phyloP scores from a whole-genome alignment of 345 rosid species.

The Melastoma malabathricum region DNA sequence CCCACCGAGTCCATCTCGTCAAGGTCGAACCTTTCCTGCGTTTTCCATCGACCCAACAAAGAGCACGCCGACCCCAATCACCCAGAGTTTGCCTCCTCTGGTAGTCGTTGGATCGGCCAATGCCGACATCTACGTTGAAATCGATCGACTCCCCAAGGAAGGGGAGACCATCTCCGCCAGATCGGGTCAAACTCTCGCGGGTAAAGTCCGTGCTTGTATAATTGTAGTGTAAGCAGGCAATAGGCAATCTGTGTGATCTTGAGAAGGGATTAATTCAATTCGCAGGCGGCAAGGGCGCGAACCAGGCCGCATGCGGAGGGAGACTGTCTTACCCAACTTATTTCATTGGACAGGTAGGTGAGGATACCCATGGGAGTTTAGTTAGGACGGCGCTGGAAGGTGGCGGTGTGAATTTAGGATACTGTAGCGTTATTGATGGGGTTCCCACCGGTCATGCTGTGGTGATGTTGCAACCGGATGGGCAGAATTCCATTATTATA shows the following conservation, averaged over 20 bases:
- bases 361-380: constrained; percentile 70
- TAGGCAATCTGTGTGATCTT: too few relatives aligned
- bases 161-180: constrained; percentile 83
- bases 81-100: constrained; percentile 33
- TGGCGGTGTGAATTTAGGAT: constrained; percentile 53
- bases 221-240: too few relatives aligned
- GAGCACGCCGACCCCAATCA: constrained; percentile 12
- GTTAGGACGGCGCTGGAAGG: constrained; percentile 44
- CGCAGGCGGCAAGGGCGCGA: constrained; percentile 79
- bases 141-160: constrained; percentile 57
- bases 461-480: constrained; percentile 82
- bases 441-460: constrained; percentile 94
- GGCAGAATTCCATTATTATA: constrained; percentile 86
- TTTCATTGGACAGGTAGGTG: constrained; percentile 72
- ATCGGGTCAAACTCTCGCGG: constrained; percentile 58
- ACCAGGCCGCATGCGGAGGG: constrained; percentile 87
- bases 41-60: constrained; percentile 17
- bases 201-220: too few relatives aligned
- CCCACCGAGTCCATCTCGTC: not conserved
- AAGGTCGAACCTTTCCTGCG: constrained; percentile 14
- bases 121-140: constrained; percentile 74
- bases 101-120: constrained; percentile 92
- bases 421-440: constrained; percentile 26
- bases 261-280: too few relatives aligned
- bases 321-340: constrained; percentile 64